These are phyloP conservation scores for Penicillium coffeae DNA, from an alignment of 495 filamentous ascomycete genomes.

Conservation along the genomic window DNA sequence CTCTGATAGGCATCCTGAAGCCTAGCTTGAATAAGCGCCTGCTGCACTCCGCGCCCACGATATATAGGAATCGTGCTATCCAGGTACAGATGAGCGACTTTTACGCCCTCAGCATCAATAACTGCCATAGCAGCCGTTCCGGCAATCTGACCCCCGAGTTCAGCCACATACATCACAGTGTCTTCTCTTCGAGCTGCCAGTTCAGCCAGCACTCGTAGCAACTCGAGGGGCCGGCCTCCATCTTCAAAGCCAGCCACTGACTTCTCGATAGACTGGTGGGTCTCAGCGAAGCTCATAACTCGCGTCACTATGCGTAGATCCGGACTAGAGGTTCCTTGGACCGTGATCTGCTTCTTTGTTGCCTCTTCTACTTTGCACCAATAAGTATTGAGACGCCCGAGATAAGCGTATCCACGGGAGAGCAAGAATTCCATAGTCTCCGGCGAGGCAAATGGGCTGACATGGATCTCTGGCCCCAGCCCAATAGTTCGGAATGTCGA, in stretches of 20 bases:
- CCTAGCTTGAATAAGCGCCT: conserved; percentile 10
- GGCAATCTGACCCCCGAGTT: conserved; percentile 5
- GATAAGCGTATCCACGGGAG: conserved; percentile 7
- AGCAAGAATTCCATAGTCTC: neutral
- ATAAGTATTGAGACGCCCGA: conserved; percentile 6
- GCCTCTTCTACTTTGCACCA: conserved; percentile 2
- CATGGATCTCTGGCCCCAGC: conserved; percentile 10
- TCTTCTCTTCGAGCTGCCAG: conserved; percentile 10
- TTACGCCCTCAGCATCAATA: conserved; percentile 1
- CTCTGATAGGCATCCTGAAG: conserved; percentile 1
- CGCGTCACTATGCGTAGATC: neutral
- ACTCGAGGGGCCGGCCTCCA: conserved; percentile 7
- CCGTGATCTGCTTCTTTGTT: neutral
- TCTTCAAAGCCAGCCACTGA: conserved; percentile 11
- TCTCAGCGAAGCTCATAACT: conserved; percentile 1
- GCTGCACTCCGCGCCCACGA: conserved; percentile 13
- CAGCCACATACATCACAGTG: conserved; percentile 7
- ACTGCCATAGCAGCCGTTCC: conserved; percentile 12
- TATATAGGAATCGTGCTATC: conserved; percentile 7
- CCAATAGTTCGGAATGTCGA: conserved; percentile 4
- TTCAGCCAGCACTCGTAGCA: conserved; percentile 7
- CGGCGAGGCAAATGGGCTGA: conserved; percentile 8
- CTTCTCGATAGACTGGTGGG: conserved; percentile 7
- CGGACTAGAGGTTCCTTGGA: neutral
- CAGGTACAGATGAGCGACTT: conserved; percentile 11